These are phyloP conservation scores for Talaromyces sp. DNA, from an alignment of 2,329 filamentous ascomycete species.

Conservation along the genomic window DNA sequence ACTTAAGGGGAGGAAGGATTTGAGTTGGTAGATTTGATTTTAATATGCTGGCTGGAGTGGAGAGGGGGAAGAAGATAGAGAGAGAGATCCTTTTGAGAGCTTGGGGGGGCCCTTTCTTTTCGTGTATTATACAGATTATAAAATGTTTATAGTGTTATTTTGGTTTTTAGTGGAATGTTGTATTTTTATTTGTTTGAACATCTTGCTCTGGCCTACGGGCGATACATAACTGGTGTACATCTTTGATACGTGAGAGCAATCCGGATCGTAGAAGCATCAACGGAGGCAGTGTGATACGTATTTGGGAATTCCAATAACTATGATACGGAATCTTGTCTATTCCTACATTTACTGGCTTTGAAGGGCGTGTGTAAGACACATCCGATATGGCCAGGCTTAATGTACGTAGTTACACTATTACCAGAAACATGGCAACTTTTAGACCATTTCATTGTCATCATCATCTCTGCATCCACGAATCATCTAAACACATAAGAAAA, in stretches of 20 bases:
- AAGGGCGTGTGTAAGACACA: not conserved
- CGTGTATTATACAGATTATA: conserved; percentile 6
- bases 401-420: not conserved
- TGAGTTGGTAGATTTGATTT: conserved; percentile 50
- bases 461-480: conserved; percentile 17
- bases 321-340: not conserved
- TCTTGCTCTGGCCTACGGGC: not conserved
- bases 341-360: not conserved
- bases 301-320: too few relatives aligned
- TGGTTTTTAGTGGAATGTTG: not conserved
- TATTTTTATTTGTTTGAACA: not conserved
- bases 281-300: too few relatives aligned
- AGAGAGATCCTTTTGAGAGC: not conserved
- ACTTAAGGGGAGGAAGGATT: conserved; percentile 52
- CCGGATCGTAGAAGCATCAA: too few relatives aligned
- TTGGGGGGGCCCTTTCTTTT: not conserved
- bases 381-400: not conserved
- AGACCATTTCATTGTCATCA: conserved; percentile 20
- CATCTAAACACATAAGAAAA: conserved; percentile 12
- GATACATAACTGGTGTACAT: too few relatives aligned
- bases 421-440: conserved; percentile 11
- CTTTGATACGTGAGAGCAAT: not conserved
- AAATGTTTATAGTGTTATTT: not conserved
- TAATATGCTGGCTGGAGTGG: not conserved
- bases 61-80: not conserved